Conservation (phyloP, 331 rosid genomes). For the Quercus lobata region DNA sequence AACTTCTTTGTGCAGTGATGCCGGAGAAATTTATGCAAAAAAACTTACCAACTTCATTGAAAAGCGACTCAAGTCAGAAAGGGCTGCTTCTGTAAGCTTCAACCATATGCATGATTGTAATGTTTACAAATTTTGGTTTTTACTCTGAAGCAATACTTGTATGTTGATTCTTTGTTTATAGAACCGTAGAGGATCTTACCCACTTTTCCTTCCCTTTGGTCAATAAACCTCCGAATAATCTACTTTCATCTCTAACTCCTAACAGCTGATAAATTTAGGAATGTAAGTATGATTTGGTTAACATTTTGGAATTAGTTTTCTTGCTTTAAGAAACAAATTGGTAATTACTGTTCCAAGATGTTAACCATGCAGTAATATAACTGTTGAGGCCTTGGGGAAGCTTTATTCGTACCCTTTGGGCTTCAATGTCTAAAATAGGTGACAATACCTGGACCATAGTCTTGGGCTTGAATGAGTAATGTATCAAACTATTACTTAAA, state of each 20-base stretch:
- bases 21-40: conserved; percentile 81
- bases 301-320: neutral
- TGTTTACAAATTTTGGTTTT: conserved; percentile 9
- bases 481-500: neutral
- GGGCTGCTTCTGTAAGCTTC: conserved; percentile 95
- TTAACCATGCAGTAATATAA: neutral
- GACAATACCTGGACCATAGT: neutral
- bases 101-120: conserved; percentile 12
- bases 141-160: conserved; percentile 7
- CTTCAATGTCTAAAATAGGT: neutral
- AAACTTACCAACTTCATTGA: conserved; percentile 87
- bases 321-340: neutral
- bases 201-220: neutral
- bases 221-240: neutral
- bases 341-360: neutral
- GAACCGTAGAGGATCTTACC: neutral
- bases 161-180: conserved; percentile 14
- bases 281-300: neutral
- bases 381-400: neutral
- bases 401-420: neutral
- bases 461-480: neutral
- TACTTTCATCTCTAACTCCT: neutral
- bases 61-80: conserved; percentile 91
- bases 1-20: conserved; percentile 54
- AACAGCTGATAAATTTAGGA: neutral